Percentiles rank a stretch among this genome's conserved stretches.
These are phyloP conservation scores for Rasamsonia emersonii DNA, from an alignment of 2,329 filamentous ascomycete genomes.

Conservation along the genomic window DNA sequence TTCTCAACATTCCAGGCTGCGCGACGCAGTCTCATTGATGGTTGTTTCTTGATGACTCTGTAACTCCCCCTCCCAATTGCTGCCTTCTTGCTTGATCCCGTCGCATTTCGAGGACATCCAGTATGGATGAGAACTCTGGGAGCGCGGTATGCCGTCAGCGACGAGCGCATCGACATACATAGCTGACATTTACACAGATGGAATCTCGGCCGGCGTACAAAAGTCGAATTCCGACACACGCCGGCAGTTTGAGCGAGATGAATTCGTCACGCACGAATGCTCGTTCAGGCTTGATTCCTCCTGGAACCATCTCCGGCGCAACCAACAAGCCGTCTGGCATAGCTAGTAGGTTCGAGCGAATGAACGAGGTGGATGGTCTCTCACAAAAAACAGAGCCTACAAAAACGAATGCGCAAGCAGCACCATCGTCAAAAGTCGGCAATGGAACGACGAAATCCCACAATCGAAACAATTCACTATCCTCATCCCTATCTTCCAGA, in stretches of 20 bases:
- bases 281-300: conserved; percentile 35
- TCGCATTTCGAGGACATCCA: conserved; percentile 1
- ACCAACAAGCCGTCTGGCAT: conserved; percentile 45
- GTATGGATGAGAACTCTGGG: conserved; percentile 9
- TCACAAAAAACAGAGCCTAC: conserved; percentile 30
- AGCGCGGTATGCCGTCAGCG: conserved; percentile 6
- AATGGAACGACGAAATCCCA: conserved; percentile 34
- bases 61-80: too few species aligned
- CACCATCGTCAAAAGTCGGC: conserved; percentile 20
- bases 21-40: too few species aligned
- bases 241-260: conserved; percentile 39
- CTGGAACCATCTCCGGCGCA: conserved; percentile 36
- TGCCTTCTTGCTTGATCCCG: background rate
- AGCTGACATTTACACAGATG: conserved; percentile 10
- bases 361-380: conserved; percentile 15
- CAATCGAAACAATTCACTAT: conserved; percentile 27
- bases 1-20: too few species aligned
- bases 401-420: conserved; percentile 13
- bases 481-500: conserved; percentile 29
- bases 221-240: conserved; percentile 23
- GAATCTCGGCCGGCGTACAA: conserved; percentile 19
- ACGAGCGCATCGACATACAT: background rate
- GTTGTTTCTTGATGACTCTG: too few species aligned
- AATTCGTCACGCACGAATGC: conserved; percentile 47
- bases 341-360: conserved; percentile 19